Evolutionary conservation across 176 grass and related monocot genomes (phyloP), one percentile per base, ranked within the genome.

Genomic region (Aegilops tauschii): DNA sequence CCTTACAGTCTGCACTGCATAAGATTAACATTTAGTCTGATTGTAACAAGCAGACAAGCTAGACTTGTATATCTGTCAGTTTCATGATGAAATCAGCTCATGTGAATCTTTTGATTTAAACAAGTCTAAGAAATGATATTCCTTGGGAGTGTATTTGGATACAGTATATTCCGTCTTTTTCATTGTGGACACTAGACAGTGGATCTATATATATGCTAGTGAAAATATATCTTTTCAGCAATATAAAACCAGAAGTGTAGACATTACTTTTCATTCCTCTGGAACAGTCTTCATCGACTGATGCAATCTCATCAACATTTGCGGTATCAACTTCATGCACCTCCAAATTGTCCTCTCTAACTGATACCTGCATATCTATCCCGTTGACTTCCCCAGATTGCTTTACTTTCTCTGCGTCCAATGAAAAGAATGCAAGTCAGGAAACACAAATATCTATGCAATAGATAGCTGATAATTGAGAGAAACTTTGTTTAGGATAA

Each of bases 181-280:
- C 12, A 5, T 40, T 28, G 7, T 54, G 52, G 25, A 37, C 23
- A 71, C 20, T 49, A 5, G 16, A 56, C 28, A 56, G 17, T 32
- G 16, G 9, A 56, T 65, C 23, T 70, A 37, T 72, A 72, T 50
- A 69, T 67, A 71, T 37, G 63, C 17, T 70, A 77, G 36, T 10
- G 50, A 44, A 71, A 42, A 14, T 34, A 47, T 40, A 82, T 66
- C 23, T 36, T 80, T 65, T 59, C 20, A 17, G 35, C 71, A 20
- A 68, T 61, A 5, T 74, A 77, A 77, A 29, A 49, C 65, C 20
- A 78, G 71, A 63, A 82, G 35, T 28, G 73, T 74, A 65, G 68
- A 21, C 42, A 62, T 77, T 96, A 99, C 97, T 99, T 94, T 93
- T 92, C 88, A 98, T 94, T 94, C 97, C 97, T 88, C 80, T 93